phyloP scores from a whole-genome alignment of 305 asterid species.

The Petunia hybrid region DNA sequence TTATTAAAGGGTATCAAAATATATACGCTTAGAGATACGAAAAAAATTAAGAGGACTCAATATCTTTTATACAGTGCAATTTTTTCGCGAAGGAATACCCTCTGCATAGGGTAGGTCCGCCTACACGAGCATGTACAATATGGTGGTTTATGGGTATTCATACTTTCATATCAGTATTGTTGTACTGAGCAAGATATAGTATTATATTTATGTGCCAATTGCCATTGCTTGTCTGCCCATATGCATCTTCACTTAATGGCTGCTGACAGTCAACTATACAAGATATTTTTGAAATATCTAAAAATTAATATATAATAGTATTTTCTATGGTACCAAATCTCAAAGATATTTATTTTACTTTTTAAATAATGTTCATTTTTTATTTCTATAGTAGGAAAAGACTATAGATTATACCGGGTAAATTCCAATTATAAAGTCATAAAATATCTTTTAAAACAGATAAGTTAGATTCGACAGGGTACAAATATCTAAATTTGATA shows the following conservation, averaged over 20 bases:
- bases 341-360: not conserved
- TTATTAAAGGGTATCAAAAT: not conserved
- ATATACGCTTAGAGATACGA: no score
- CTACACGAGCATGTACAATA: no score
- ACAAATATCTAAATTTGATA: not conserved
- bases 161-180: not conserved
- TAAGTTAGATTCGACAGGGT: not conserved
- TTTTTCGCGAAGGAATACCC: no score
- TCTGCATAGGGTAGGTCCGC: no score
- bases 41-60: no score
- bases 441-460: no score
- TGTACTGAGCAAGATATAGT: not conserved
- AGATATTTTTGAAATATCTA: not conserved
- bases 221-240: conserved; percentile 4
- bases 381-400: not conserved
- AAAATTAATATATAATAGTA: no score
- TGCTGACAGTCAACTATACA: not conserved
- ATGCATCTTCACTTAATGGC: not conserved
- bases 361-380: not conserved
- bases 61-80: no score
- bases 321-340: no score
- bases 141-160: no score
- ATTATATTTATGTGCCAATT: not conserved
- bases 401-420: not conserved
- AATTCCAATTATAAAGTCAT: not conserved